Percentiles rank a stretch among this genome's conserved stretches.
phyloP scores from a whole-genome alignment of 2,329 filamentous ascomycete species.

The Cryphonectria japonica region DNA sequence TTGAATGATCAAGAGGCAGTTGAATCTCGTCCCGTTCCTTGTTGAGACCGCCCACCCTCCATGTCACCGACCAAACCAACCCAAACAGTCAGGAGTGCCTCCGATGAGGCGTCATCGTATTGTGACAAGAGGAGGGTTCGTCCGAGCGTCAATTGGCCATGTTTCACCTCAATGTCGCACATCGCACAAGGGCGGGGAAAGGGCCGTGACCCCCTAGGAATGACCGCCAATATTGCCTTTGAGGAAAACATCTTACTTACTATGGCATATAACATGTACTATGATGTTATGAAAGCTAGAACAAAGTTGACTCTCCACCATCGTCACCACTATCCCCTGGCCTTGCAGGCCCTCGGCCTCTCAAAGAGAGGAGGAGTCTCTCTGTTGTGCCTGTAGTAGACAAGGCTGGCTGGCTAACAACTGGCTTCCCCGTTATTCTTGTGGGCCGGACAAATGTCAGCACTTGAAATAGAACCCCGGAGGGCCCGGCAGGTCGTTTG shows the following conservation, averaged over 20 bases:
- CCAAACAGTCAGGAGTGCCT: background rate
- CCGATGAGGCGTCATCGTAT: background rate
- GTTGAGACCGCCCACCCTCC: background rate
- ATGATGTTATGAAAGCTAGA: background rate
- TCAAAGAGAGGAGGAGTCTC: background rate
- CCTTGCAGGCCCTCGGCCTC: background rate
- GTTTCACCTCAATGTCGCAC: slow-evolving; percentile 29
- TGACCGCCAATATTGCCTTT: background rate
- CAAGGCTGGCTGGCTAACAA: background rate
- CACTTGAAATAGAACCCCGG: slow-evolving; percentile 22
- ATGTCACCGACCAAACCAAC: background rate
- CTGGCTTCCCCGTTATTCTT: background rate
- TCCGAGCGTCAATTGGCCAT: slow-evolving; percentile 25
- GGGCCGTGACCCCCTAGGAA: background rate
- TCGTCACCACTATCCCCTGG: background rate
- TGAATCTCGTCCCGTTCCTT: background rate
- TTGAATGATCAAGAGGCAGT: background rate
- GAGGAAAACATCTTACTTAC: background rate
- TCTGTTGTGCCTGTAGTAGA: background rate
- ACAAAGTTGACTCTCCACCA: background rate
- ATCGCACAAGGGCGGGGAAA: slow-evolving; percentile 28
- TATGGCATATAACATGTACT: background rate
- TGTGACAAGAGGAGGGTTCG: slow-evolving; percentile 10
- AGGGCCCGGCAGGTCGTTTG: slow-evolving; percentile 6
- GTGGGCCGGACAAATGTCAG: background rate